These are phyloP conservation scores for Cadophora luteo-olivacea DNA, from an alignment of 2,329 filamentous ascomycete species.

Conservation along the genomic window DNA sequence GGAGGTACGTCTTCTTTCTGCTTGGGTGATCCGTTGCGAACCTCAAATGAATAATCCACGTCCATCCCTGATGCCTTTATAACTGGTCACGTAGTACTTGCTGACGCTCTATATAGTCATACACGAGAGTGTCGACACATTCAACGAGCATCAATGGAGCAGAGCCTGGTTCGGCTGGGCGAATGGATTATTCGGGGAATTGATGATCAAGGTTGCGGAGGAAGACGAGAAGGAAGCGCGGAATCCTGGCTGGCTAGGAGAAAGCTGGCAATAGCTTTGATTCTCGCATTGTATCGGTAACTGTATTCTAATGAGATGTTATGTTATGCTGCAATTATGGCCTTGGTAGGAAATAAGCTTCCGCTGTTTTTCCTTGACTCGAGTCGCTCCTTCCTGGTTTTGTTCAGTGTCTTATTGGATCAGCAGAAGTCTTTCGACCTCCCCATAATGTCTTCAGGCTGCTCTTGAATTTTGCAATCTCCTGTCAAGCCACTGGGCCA, in stretches of 20 bases:
- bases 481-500: neutral
- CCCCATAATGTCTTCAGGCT: neutral
- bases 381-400: neutral
- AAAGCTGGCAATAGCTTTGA: constrained; percentile 33
- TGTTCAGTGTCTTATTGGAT: neutral
- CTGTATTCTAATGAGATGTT: neutral
- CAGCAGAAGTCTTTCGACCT: neutral
- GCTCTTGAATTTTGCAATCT: neutral
- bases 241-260: constrained; percentile 29
- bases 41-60: too few species aligned
- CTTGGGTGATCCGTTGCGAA: too few species aligned
- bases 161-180: constrained; percentile 78
- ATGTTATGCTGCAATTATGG: neutral
- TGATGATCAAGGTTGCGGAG: constrained; percentile 35
- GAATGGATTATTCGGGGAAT: constrained; percentile 83
- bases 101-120: constrained; percentile 60
- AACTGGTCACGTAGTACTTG: constrained; percentile 40
- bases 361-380: neutral
- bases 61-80: too few species aligned
- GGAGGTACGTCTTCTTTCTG: constrained; percentile 44
- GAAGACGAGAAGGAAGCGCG: constrained; percentile 30
- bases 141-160: constrained; percentile 49
- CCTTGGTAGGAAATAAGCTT: neutral
- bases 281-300: neutral
- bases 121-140: constrained; percentile 55